phyloP scores from a whole-genome alignment of 257 asterid species.

The Penstemon newberryi region DNA sequence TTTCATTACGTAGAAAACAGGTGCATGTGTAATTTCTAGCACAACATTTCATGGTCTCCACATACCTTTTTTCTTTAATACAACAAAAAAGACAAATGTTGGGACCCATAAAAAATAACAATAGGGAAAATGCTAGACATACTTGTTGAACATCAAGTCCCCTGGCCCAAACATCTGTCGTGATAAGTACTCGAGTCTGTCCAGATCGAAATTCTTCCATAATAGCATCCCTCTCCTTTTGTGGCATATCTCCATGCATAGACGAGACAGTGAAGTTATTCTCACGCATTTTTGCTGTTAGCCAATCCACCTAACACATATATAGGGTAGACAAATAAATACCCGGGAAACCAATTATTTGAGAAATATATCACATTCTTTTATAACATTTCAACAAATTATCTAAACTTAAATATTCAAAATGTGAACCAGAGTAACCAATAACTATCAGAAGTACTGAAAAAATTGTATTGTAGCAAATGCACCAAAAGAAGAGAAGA shows the following conservation, averaged over 20 bases:
- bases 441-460: neutral
- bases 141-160: constrained; percentile 99
- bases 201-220: constrained; percentile 87
- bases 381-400: neutral
- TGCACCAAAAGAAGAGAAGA: neutral
- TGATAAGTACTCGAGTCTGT: constrained; percentile 87
- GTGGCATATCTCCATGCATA: constrained; percentile 99
- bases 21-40: too few species aligned
- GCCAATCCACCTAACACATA: constrained; percentile 77
- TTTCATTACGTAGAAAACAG: too few species aligned
- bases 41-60: too few species aligned
- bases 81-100: too few species aligned
- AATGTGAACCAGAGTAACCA: constrained; percentile 3
- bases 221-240: constrained; percentile 91
- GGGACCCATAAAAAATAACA: too few species aligned
- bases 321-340: neutral
- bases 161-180: constrained; percentile 99
- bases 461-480: neutral
- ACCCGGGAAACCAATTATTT: too few species aligned
- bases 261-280: constrained; percentile 86
- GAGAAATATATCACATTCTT: neutral
- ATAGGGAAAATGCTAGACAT: neutral
- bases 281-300: constrained; percentile 63
- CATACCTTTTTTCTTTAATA: too few species aligned
- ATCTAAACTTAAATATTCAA: neutral